Evolutionary conservation across 768 basidiomycete species (phyloP), one percentile per base, ranked within the genome.

Genomic region (Paxillus involutus): DNA sequence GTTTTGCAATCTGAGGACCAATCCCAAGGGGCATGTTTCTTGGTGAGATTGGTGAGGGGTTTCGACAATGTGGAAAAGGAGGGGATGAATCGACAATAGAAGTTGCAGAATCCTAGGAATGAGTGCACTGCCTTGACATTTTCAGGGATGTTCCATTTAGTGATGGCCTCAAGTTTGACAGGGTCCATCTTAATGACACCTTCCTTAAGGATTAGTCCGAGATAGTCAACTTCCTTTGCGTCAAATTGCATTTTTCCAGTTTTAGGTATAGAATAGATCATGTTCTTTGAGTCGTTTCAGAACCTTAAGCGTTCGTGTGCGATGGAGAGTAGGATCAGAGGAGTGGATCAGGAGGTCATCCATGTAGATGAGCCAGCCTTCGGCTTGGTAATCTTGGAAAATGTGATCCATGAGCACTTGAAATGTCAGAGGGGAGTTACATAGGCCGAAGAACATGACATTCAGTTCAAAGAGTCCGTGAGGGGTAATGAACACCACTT

Each of bases 231-330:
- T 6, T 42, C 8, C 3, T 44, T 44, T 6, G 40, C 9, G 1
- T 30, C 24, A 14, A 50, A 50, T 30, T 32, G 41, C 41, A 42
- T 57, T 77, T 76, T 40, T 73, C 65, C 0, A 68, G 62, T 47
- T 72, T 71, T n/a, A 69, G 58, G 44, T 53, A 75, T 2, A 80
- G 72, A n/a, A 0, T 78, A n/a, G n/a, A n/a, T n/a, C n/a, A n/a
- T n/a, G n/a, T n/a, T n/a, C n/a, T n/a, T n/a, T n/a, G n/a, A n/a
- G 57, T 5, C 52, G 40, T 37, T 71, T 26, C 0, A 76, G 62
- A 0, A 75, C 68, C 26, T 51, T 7, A 0, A 45, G 58, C 0
- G 66, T 54, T 1, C 55, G 17, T 4, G 33, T 9, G 0, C 40
- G 41, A 24, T 69, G 63, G 16, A 59, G 54, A 5, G 60, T 47